Evolutionary conservation across 192 early-diverging fungal genomes (phyloP).

Genomic region (Backusella tarrabulga): DNA sequence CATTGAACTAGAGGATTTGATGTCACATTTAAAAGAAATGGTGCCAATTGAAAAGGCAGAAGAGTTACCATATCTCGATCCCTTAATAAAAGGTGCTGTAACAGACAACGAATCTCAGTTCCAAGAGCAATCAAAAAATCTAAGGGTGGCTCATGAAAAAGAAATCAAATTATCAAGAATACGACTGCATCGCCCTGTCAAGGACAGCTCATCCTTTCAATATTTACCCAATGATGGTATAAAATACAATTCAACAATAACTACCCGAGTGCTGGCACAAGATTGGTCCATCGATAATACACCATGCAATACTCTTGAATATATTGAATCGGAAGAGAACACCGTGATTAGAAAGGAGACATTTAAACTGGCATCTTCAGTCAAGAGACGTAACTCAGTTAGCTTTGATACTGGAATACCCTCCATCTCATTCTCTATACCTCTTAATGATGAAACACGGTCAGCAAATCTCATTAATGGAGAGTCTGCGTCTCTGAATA

Average conservation of each 20-base stretch:
- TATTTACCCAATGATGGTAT: background rate
- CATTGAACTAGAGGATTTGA: background rate
- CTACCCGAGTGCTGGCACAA: background rate
- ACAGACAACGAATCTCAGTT: background rate
- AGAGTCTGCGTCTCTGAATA: background rate
- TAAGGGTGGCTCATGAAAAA: background rate
- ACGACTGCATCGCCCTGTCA: background rate
- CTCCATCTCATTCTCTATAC: background rate
- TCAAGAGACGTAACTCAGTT: background rate
- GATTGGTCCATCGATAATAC: background rate
- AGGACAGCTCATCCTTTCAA: background rate
- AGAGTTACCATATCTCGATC: background rate
- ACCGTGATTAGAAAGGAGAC: background rate
- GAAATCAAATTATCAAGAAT: background rate
- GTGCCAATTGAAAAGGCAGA: background rate
- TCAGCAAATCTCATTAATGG: background rate
- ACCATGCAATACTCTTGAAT: background rate
- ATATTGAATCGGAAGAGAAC: background rate
- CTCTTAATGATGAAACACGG: background rate
- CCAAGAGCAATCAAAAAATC: background rate
- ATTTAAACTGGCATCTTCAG: background rate
- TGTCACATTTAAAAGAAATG: background rate
- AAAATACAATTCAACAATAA: background rate
- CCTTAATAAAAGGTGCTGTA: background rate
- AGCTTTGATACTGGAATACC: background rate